phyloP scores from a whole-genome alignment of 2,329 filamentous ascomycete genomes.

The Dactylonectria estremocensis region DNA sequence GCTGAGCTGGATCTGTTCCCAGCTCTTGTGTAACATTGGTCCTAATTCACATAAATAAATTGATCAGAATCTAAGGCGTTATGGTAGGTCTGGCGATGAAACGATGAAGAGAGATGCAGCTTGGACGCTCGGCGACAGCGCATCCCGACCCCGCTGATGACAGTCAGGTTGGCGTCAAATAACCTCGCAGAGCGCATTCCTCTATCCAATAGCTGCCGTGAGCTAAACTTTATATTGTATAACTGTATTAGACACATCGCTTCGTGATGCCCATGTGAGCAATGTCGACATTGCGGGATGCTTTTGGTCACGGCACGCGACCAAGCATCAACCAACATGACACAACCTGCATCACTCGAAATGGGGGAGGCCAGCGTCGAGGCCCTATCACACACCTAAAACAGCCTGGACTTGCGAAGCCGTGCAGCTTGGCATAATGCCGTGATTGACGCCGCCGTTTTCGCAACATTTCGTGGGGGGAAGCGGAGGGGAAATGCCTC shows the following conservation, averaged over 20 bases:
- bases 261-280: not conserved
- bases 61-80: too few relatives aligned
- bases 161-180: not conserved
- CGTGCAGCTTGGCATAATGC: constrained; percentile 23
- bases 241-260: not conserved
- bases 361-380: not conserved
- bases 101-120: not conserved
- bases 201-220: not conserved
- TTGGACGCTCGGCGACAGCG: not conserved
- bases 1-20: too few relatives aligned
- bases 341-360: not conserved
- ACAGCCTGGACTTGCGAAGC: not conserved
- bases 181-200: not conserved
- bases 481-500: not conserved
- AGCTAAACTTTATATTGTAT: not conserved
- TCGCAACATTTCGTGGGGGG: not conserved
- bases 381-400: not conserved
- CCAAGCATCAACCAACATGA: not conserved
- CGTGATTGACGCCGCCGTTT: constrained; percentile 9
- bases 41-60: too few relatives aligned
- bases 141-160: not conserved
- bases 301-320: not conserved
- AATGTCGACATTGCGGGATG: constrained; percentile 9
- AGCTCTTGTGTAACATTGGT: too few relatives aligned
- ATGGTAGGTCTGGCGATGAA: not conserved